Evolutionary conservation across 2,329 filamentous ascomycete species (phyloP), one percentile per base, ranked within the genome.

Genomic region (Colletotrichum falcatum): DNA sequence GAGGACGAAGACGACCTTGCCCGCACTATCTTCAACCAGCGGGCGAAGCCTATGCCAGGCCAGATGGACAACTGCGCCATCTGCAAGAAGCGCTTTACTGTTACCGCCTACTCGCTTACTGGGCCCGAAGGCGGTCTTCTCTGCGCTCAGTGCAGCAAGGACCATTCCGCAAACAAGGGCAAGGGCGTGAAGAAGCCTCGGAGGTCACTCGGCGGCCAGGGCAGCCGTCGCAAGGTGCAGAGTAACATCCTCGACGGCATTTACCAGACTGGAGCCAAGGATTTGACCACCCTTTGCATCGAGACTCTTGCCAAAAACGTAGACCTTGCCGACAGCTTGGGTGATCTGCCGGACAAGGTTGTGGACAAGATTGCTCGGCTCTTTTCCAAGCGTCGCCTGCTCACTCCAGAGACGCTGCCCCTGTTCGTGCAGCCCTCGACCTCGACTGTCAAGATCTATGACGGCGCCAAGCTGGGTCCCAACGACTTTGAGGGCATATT

Each of bases 41-140:
- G 78, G 33, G 75, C 81, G 46, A 83, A 83, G 39, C 90, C 91
- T 1, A 79, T 91, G n/a, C 93, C 94, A 1, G 94, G 94, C 2
- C 95, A 98, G 79, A 89, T 95, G 77, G 94, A 93, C 73, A 95
- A 97, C 74, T 98, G 95, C 78, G 94, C 93, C 72, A 83, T 91
- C 3, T 98, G 95, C 79, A 86, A 88, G 53, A 97, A 96, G 79
- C 90, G 94, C 46, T 98, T 98, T 77, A 97, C 94, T 0, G 95
- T 98, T 54, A 98, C 95, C 0, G 88, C 94, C 0, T 98, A 98
- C 82, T 94, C 92, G 72, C 92, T 94, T 74, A 88, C 91, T 35
- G 94, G 93, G 0, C 92, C 93, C 0, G 86, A 92, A n/a, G 95
- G 95, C 5, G 94, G 94, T 20, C 84, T 98, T n/a, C 84, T 98